Evolutionary conservation across 768 basidiomycete species (phyloP).

Genomic region (Trametes gibbosa): DNA sequence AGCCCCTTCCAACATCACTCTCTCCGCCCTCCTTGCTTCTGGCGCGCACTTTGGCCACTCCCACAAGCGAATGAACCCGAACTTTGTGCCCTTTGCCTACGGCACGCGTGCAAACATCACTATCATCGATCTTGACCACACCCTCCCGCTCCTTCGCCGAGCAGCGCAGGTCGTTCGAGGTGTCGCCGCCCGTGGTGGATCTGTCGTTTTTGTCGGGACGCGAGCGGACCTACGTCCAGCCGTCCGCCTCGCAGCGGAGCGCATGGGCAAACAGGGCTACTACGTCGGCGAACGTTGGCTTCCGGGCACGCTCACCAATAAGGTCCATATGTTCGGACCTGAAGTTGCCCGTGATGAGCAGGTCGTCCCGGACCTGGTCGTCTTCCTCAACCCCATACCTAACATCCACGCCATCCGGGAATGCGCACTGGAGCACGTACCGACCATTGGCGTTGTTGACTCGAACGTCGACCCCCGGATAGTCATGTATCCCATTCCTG

Average conservation of each 20-base stretch:
- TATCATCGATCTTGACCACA: constrained; percentile 93
- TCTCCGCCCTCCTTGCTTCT: constrained; percentile 87
- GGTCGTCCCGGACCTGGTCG: constrained; percentile 79
- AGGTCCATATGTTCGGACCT: constrained; percentile 65
- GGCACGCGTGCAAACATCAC: constrained; percentile 87
- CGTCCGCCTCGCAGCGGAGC: constrained; percentile 75
- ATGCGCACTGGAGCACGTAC: constrained; percentile 85
- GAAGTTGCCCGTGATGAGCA: constrained; percentile 50
- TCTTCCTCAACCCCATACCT: constrained; percentile 87
- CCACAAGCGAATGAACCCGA: constrained; percentile 78
- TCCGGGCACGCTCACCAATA: constrained; percentile 93
- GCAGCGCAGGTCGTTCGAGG: constrained; percentile 86
- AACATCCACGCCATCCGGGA: constrained; percentile 88
- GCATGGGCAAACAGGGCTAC: constrained; percentile 78
- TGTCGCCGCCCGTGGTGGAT: constrained; percentile 76
- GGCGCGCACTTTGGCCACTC: constrained; percentile 95
- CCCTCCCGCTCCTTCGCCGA: constrained; percentile 85
- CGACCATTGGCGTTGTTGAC: constrained; percentile 93
- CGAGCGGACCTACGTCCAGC: constrained; percentile 72
- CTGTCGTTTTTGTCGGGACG: constrained; percentile 88
- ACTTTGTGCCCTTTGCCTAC: constrained; percentile 90
- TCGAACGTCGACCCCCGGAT: constrained; percentile 94
- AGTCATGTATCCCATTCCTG: constrained; percentile 97
- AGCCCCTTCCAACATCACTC: constrained; percentile 60
- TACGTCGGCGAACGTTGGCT: constrained; percentile 89